Evolutionary conservation across 495 filamentous ascomycete species (phyloP), one percentile per base, ranked within the genome.

Genomic region (Niebla homalea): DNA sequence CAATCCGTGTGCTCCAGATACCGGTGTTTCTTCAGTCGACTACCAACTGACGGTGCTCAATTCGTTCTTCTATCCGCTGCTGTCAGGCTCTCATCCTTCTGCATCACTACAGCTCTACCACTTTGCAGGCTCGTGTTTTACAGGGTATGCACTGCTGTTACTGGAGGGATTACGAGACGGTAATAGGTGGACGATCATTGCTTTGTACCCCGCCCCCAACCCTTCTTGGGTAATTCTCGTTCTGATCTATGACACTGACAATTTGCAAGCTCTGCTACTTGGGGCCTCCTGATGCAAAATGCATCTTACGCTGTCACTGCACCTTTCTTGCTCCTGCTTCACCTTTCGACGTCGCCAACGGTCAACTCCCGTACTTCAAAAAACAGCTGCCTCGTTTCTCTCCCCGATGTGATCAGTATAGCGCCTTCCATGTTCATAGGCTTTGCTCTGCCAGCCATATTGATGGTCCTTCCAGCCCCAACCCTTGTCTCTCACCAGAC

Each of bases 81-180:
- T 78, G n/a, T 73, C 80, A 53, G 73, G 75, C 7, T 64, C 63
- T 23, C 61, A 67, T 37, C 68, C 70, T 4, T 62, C 63, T 3
- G 60, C 71, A 10, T 58, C 63, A 3, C 56, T 80, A 1, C 72
- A 74, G 53, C 65, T 70, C 7, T 62, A 75, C 37, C 68, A 65
- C 39, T 72, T 78, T 29, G 67, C 73, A 23, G 73, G 70, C 1
- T 75, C 80, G 22, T 72, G 78, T 50, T 70, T 68, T 12, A 71
- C 75, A 3, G 70, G 66, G 35, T 82, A 76, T 77, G 64, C 67
- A 16, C 48, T 81, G 43, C 59, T 83, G 15, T 58, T 71, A 14
- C 58, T 82, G 42, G 80, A 84, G 58, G 66, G 72, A 3, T 69
- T 73, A 62, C 64, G 80, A 44, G 60, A 55, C 25, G 78, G 78